These are phyloP conservation scores for Candida buenavistaensis DNA, from an alignment of 1,139 yeast genomes.

Conservation along the genomic window DNA sequence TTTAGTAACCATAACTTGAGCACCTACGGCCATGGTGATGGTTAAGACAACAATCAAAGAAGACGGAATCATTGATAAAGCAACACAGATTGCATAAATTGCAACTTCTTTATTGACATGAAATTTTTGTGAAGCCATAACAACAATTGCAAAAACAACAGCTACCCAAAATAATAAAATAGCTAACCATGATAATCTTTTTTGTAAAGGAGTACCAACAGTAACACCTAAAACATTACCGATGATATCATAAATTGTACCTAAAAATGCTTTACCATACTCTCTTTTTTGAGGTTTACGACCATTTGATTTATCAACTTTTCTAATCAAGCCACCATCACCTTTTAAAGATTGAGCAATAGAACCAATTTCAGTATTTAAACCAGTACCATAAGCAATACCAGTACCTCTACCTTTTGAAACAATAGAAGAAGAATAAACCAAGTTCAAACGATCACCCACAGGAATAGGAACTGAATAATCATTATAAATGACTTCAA, in stretches of 20 bases:
- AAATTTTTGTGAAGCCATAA: constrained; percentile 76
- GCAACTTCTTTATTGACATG: constrained; percentile 70
- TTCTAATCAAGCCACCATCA: constrained; percentile 24
- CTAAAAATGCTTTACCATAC: constrained; percentile 46
- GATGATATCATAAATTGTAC: constrained; percentile 41
- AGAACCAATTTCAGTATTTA: constrained; percentile 73
- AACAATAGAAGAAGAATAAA: constrained; percentile 68
- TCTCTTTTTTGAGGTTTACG: constrained; percentile 37
- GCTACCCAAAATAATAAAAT: constrained; percentile 68
- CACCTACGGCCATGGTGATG: constrained; percentile 85
- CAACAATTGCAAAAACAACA: constrained; percentile 73
- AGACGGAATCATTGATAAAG: constrained; percentile 82
- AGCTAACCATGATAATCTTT: constrained; percentile 69
- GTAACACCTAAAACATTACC: constrained; percentile 74
- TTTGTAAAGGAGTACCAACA: constrained; percentile 76
- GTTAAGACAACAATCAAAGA: constrained; percentile 79
- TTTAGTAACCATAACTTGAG: constrained; percentile 71
- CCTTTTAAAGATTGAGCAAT: constrained; percentile 64
- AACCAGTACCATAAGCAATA: constrained; percentile 65
- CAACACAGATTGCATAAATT: constrained; percentile 80
- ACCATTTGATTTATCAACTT: constrained; percentile 24
- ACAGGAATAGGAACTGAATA: constrained; percentile 49
- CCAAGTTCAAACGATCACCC: constrained; percentile 77
- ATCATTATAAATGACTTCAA: constrained; percentile 39
- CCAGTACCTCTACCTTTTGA: constrained; percentile 79